These are phyloP conservation scores for Zopfochytrium polystomum DNA, from an alignment of 371 early-diverging fungal genomes.

Conservation along the genomic window DNA sequence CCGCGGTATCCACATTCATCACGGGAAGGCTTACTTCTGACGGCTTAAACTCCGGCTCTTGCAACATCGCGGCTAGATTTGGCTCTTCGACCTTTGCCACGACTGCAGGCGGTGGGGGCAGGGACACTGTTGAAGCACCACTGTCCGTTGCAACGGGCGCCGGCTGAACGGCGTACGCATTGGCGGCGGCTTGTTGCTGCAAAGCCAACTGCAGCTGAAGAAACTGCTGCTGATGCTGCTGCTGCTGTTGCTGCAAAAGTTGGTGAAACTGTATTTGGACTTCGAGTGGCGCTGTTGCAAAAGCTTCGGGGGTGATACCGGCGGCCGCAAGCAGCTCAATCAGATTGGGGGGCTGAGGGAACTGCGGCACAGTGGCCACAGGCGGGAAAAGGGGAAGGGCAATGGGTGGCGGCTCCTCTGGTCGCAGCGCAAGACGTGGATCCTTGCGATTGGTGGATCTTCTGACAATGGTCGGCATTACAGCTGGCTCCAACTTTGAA, in stretches of 20 bases:
- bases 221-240: too few species aligned
- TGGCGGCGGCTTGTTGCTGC: not conserved
- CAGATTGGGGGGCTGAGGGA: not conserved
- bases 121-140: not conserved
- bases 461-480: not conserved
- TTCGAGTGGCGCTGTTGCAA: not conserved
- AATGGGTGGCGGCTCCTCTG: not conserved
- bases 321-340: not conserved
- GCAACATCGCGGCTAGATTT: not conserved
- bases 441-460: not conserved
- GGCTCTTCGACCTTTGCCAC: not conserved
- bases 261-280: slow-evolving; percentile 1
- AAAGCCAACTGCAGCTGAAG: not conserved
- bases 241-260: not conserved
- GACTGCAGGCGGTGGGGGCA: not conserved
- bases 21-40: slow-evolving; percentile 4
- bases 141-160: not conserved
- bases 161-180: not conserved
- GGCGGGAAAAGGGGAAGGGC: not conserved
- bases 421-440: not conserved
- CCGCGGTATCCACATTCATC: slow-evolving; percentile 4
- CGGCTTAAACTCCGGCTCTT: not conserved
- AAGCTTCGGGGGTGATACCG: not conserved
- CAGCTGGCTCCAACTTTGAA: too few species aligned
- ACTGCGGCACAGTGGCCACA: not conserved